Evolutionary conservation across 108 stramenopile genomes (phyloP).

Genomic region (Cyclotella kingstonii): DNA sequence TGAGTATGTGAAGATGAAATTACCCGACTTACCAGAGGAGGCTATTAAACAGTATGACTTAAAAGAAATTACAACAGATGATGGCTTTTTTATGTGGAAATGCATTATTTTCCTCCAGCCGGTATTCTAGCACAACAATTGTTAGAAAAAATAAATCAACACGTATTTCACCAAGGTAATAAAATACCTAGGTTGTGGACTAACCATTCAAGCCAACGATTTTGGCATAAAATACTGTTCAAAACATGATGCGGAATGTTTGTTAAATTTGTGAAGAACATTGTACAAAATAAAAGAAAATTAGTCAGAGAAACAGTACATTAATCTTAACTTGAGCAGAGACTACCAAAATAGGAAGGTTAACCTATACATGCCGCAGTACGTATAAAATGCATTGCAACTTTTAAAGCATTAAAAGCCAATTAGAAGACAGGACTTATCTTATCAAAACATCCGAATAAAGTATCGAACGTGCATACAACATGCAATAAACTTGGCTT

Average conservation of each 20-base stretch:
- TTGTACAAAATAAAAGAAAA: slow-evolving; percentile 4
- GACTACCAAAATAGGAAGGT: slow-evolving; percentile 10
- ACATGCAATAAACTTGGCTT: slow-evolving; percentile 12
- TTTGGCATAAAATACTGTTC: slow-evolving; percentile 24
- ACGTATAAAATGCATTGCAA: slow-evolving; percentile 30
- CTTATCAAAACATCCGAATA: slow-evolving; percentile 13
- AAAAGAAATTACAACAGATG: not conserved
- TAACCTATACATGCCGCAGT: slow-evolving; percentile 46
- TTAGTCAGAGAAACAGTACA: not conserved
- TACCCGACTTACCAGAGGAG: slow-evolving; percentile 20
- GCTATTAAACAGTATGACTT: slow-evolving; percentile 36
- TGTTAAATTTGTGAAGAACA: not conserved
- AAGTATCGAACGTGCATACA: slow-evolving; percentile 43
- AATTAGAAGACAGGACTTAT: slow-evolving; percentile 22
- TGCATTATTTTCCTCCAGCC: no score
- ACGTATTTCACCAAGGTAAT: no score
- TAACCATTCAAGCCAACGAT: no score
- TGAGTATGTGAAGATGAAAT: slow-evolving; percentile 42
- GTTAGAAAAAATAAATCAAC: not conserved
- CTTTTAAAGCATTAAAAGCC: slow-evolving; percentile 34
- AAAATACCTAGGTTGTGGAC: no score
- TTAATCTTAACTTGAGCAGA: not conserved
- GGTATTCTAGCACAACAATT: slow-evolving; percentile 17
- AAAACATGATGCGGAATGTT: not conserved
- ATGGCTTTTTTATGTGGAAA: no score